phyloP scores from a whole-genome alignment of 1,284 basidiomycete species.

The Ceratobasidium theobromae region DNA sequence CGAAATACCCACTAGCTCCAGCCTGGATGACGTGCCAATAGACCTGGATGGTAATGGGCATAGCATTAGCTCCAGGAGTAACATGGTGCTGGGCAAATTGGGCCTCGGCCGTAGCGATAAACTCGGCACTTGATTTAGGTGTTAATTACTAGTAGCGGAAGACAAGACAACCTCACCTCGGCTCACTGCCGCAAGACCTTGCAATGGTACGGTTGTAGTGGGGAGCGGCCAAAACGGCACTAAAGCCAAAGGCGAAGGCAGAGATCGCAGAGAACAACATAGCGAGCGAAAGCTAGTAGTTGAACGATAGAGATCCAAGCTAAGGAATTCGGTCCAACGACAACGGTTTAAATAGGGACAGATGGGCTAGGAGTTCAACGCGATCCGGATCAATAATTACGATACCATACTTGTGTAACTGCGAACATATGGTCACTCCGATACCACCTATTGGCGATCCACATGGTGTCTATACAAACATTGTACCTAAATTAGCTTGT shows the following conservation, averaged over 20 bases:
- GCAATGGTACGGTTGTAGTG: conserved; percentile 25
- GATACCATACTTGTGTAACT: too few species aligned
- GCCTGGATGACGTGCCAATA: conserved; percentile 35
- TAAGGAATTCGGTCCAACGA: not conserved
- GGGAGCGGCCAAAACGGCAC: conserved; percentile 27
- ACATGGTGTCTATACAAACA: too few species aligned
- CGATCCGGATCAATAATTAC: too few species aligned
- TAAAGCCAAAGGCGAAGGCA: conserved; percentile 20
- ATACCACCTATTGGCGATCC: too few species aligned
- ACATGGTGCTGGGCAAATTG: conserved; percentile 43
- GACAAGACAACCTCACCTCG: not conserved
- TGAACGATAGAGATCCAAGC: not conserved
- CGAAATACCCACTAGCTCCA: conserved; percentile 4
- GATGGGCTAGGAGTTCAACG: not conserved
- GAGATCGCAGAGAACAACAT: conserved; percentile 29
- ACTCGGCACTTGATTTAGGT: not conserved
- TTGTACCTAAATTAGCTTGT: too few species aligned
- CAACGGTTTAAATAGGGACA: not conserved
- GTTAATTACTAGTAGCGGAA: not conserved
- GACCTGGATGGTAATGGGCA: conserved; percentile 30
- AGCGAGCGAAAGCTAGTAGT: not conserved
- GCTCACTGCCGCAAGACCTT: conserved; percentile 28
- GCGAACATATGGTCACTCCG: too few species aligned
- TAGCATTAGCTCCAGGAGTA: conserved; percentile 14
- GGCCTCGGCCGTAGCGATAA: conserved; percentile 37